Base-by-base conservation (phyloP, 441 rosid species). In the Populus hybrid region DNA sequence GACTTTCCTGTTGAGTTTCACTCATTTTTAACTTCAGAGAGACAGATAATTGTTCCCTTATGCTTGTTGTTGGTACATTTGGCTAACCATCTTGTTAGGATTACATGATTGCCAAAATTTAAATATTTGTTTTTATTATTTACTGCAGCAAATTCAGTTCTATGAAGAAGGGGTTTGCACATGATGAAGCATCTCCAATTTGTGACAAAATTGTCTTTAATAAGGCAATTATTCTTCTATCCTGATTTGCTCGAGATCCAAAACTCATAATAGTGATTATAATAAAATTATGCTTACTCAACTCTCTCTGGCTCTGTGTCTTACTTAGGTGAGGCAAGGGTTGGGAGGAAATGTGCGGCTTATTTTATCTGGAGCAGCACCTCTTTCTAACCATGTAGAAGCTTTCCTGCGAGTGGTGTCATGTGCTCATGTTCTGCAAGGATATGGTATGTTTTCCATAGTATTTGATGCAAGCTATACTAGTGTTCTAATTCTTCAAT, bases 291-390 rank as follows among this genome's bases (percentile, higher is more conserved):
- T 35, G 18, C 75, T 42, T 9, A 24, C 21, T 20, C 42, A 36
- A 57, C 69, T 82, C 70, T 79, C 74, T 16, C 71, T 73, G 10
- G 38, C 24, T 70, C 12, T 38, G 42, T 40, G 67, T 73, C 69
- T 71, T 77, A 74, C 71, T 74, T 87, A 94, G 97, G 98, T 96
- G 70, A 91, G 88, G 88, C 90, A 92, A 88, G 95, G 91, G 1
- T 87, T 94, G 79, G 99, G 99, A 64, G 98, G 98, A 73, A 89
- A 84, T 34, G 94, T 94, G 79, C 87, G 98, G 40, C 85, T 96
- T 50, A 90, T 96, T 83, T 82, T 96, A 70, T 96, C 99, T n/a
- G 97, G 98, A 72, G 99, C 94, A 6, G 97, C 98, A 70, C 99
- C 99, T 81, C 91, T 96, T 26, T 85, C 96, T 80, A 67, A 85